Base-by-base conservation (phyloP, 805 yeast genomes). In the Saccharomycopsis olivae region DNA sequence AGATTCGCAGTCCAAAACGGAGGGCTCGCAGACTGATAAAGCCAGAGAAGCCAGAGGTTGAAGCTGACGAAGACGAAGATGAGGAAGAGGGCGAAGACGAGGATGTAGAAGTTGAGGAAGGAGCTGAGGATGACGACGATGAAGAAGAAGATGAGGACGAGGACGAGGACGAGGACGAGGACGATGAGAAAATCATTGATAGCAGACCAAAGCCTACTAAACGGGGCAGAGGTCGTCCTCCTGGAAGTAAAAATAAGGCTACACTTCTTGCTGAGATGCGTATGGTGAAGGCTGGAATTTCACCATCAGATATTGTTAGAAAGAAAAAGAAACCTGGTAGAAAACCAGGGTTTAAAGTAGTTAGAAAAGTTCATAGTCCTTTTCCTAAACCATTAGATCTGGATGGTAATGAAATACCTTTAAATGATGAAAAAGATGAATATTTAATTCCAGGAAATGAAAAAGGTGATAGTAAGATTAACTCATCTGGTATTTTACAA, bases 391-490 rank as follows among this genome's bases (percentile, higher is more conserved):
- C 65, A 4, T 58, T 68, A 33, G 83, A 78, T 53, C 75, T 68
- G 33, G 69, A 75, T 24, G 87, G 86, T 5, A 68, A 72, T 43
- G 76, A 75, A 15, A 62, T 71, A 43, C 61, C 61, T 29, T 65
- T 82, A 10, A 64, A 29, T 28, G 41, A 32, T 2, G 42, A 55
- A 29, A 66, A 73, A 49, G 88, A 81, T 53, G 92, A 83, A 61
- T 71, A 76, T 18, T 69, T 69, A 4, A 68, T 80, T 11, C 74
- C 71, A 3, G 74, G 65, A 47, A 89, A 82, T 56, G 67, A 71
- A 3, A 63, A 65, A 30, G 92, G 89, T 15, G 74, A 73, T 36
- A 63, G 57, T 17, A 82, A 82, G 53, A 69, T 82, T 32, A 75
- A 73, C 51, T 60, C 51, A 21, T 49, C 62, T 38, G 94, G 94